Evolutionary conservation across 1,139 yeast species (phyloP).

Genomic region (Debaryomyces sp.): DNA sequence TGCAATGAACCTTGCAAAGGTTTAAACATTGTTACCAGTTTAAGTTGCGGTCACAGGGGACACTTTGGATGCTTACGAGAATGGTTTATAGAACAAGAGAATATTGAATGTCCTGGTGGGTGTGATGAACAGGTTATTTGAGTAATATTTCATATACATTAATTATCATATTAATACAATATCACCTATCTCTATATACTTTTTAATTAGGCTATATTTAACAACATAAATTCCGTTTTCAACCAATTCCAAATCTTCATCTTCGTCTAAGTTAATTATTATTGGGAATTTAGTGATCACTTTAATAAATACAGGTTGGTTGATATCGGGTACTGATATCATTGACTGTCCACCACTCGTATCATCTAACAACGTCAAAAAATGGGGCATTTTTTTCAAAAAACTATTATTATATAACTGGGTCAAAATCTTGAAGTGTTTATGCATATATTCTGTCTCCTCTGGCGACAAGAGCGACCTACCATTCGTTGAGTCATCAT

Average conservation of each 20-base stretch:
- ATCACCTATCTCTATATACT: constrained; percentile 44
- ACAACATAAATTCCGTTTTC: constrained; percentile 76
- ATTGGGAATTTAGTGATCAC: constrained; percentile 43
- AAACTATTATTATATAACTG: constrained; percentile 71
- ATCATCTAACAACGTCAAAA: constrained; percentile 75
- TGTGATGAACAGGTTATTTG: constrained; percentile 38
- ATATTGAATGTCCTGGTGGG: constrained; percentile 82
- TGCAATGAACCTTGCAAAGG: constrained; percentile 83
- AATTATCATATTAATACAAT: constrained; percentile 38
- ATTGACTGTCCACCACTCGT: constrained; percentile 73
- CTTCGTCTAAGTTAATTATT: constrained; percentile 48
- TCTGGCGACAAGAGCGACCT: constrained; percentile 49
- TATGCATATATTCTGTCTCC: constrained; percentile 62
- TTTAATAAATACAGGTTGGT: constrained; percentile 73
- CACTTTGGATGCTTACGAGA: constrained; percentile 78
- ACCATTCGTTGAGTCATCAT: constrained; percentile 25
- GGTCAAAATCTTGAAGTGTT: constrained; percentile 66
- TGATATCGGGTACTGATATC: constrained; percentile 77
- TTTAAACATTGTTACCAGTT: constrained; percentile 59
- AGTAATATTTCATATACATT: background rate
- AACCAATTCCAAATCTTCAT: constrained; percentile 65
- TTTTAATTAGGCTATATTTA: constrained; percentile 59
- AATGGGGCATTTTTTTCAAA: constrained; percentile 65
- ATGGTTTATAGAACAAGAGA: constrained; percentile 73
- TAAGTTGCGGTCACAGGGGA: constrained; percentile 86